Evolutionary conservation across 2,329 filamentous ascomycete genomes (phyloP).

Genomic region (Scedosporium boydii): DNA sequence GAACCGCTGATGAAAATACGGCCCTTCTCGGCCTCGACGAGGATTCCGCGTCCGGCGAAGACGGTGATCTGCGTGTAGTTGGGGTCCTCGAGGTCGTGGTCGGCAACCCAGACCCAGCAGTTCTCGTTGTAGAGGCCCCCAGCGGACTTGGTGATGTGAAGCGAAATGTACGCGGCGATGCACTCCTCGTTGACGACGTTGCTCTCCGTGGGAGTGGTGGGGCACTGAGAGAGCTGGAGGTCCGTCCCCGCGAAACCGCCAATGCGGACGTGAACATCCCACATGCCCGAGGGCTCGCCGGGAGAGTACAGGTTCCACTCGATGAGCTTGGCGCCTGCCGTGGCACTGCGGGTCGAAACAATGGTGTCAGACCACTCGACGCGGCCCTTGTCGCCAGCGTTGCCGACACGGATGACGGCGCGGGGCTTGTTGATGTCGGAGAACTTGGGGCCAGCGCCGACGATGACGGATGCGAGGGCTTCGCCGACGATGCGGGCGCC

Average conservation of each 20-base stretch:
- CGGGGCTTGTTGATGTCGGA: constrained; percentile 47
- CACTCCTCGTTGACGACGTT: constrained; percentile 20
- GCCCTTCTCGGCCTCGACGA: constrained; percentile 27
- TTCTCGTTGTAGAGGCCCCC: constrained; percentile 32
- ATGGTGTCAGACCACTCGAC: constrained; percentile 67
- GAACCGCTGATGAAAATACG: constrained; percentile 55
- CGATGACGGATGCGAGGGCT: constrained; percentile 39
- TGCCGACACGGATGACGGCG: constrained; percentile 58
- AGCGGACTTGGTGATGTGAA: constrained; percentile 29
- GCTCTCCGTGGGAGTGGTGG: constrained; percentile 34
- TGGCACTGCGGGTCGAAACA: constrained; percentile 56
- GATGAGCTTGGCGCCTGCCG: constrained; percentile 59
- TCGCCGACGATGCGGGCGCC: constrained; percentile 52
- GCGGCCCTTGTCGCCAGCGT: constrained; percentile 49
- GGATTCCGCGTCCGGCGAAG: constrained; percentile 41
- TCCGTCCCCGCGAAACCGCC: constrained; percentile 63
- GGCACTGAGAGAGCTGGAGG: constrained; percentile 57
- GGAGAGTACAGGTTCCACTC: constrained; percentile 59
- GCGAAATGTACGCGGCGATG: constrained; percentile 31
- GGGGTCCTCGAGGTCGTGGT: constrained; percentile 46
- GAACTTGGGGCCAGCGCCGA: constrained; percentile 48
- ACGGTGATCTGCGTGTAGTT: constrained; percentile 39
- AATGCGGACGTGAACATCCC: constrained; percentile 70
- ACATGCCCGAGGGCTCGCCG: constrained; percentile 43
- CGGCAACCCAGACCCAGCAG: constrained; percentile 37